phyloP scores from a whole-genome alignment of 1,284 basidiomycete species.

The Pascua guehoae region DNA sequence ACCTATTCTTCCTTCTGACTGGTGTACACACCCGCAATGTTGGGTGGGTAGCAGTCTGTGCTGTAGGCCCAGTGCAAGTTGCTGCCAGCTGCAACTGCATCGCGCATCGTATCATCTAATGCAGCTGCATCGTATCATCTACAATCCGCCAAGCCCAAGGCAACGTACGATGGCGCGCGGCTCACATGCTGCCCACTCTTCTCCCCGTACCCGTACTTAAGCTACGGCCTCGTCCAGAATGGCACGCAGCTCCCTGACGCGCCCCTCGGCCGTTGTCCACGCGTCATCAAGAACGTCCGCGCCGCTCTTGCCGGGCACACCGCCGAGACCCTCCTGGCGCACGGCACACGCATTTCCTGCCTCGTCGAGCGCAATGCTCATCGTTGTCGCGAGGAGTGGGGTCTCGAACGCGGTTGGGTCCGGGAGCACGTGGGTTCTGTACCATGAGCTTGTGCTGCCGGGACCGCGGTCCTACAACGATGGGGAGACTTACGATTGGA shows the following conservation, averaged over 20 bases:
- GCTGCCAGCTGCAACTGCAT: too few relatives aligned
- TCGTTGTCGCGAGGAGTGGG: constrained; percentile 67
- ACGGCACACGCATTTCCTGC: constrained; percentile 53
- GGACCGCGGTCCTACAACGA: neutral
- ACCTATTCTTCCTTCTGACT: too few relatives aligned
- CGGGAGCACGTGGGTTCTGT: constrained; percentile 60
- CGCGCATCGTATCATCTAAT: too few relatives aligned
- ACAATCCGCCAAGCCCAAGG: too few relatives aligned
- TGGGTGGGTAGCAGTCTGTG: too few relatives aligned
- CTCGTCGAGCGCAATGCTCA: constrained; percentile 65
- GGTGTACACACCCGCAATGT: too few relatives aligned
- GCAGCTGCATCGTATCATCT: too few relatives aligned
- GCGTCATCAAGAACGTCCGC: constrained; percentile 35
- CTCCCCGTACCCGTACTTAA: too few relatives aligned
- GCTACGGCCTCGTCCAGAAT: constrained; percentile 6
- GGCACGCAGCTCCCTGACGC: constrained; percentile 29
- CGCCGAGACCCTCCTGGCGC: constrained; percentile 59
- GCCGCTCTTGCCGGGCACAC: constrained; percentile 50
- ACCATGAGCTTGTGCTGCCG: neutral
- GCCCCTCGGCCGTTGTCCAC: constrained; percentile 35
- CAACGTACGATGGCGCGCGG: too few relatives aligned
- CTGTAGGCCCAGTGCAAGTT: too few relatives aligned
- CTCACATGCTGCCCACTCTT: too few relatives aligned
- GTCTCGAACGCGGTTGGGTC: constrained; percentile 90
- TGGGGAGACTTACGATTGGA: constrained; percentile 61